These are phyloP conservation scores for California macrophylla DNA, from an alignment of 441 rosid genomes.

Conservation along the genomic window DNA sequence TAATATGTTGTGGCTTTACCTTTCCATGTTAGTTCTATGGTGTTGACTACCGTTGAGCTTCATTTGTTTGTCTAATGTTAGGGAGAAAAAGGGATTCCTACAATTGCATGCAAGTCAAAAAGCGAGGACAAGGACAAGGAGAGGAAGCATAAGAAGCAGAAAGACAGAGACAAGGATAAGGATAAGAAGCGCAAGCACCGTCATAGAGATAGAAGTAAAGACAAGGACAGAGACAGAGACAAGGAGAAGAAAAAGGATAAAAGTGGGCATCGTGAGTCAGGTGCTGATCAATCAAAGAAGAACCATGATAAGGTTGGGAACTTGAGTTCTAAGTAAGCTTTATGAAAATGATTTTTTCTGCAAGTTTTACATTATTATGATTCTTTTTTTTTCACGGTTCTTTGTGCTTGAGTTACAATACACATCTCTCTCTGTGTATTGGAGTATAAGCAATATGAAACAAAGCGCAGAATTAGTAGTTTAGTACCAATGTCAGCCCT, in stretches of 20 bases:
- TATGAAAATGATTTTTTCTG: neutral
- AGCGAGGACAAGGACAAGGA: conserved; percentile 49
- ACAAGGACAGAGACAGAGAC: conserved; percentile 36
- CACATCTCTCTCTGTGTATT: neutral
- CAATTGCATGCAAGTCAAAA: conserved; percentile 36
- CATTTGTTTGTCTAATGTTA: conserved; percentile 15
- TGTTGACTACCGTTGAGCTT: neutral
- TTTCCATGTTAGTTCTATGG: neutral
- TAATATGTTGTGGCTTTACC: neutral
- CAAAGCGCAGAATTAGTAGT: neutral
- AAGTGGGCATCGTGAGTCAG: conserved; percentile 18
- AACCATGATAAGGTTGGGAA: conserved; percentile 21
- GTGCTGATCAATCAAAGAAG: conserved; percentile 21
- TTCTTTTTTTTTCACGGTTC: neutral
- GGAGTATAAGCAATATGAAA: neutral
- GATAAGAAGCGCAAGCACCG: conserved; percentile 56
- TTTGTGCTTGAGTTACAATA: neutral
- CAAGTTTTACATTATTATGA: neutral
- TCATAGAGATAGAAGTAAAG: conserved; percentile 51
- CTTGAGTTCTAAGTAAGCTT: neutral
- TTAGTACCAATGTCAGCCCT: neutral
- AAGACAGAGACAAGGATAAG: conserved; percentile 35
- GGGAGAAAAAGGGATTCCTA: conserved; percentile 49
- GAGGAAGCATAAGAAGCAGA: conserved; percentile 67
- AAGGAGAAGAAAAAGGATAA: conserved; percentile 8